Base-by-base conservation (phyloP, 768 basidiomycete species). In the Tephrocybe sp. region DNA sequence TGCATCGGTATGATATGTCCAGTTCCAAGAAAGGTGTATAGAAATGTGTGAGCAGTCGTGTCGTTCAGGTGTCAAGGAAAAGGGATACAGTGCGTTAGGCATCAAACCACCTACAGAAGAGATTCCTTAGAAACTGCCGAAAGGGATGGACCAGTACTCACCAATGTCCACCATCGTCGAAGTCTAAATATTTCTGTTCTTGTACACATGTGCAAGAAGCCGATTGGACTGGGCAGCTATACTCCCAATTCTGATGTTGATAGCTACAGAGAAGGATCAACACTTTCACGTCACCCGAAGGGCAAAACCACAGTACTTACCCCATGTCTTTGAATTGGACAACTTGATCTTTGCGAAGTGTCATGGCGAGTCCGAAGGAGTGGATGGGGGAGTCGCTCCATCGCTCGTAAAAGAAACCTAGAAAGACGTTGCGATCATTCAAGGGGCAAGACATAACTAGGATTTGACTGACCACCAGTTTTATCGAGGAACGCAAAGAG, bases 351-450 rank as follows among this genome's bases (percentile, higher is more conserved):
- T 65, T 64, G 14, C 63, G 55, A 7, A 65, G 55, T 5, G 61
- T 52, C 65, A 67, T 65, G 3, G 65, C 55, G 23, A 65, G 41
- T 22, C 62, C 66, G 47, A 52, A 65, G 4, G 64, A 64, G 45
- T 67, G 66, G 6, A 67, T 51, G 12, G 65, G 64, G 1, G 64
- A 55, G 36, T 67, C 65, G 23, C 62, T 45, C 65, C 65, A 67
- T 32, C 65, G 61, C 51, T 67, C 65, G 33, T 67, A 67, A 38
- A 67, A 67, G 51, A 67, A 64, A 9, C 65, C 65, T 61, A 39
- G n/a, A 39, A 32, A 31, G 32, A 20, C n/a, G 16, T 8, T 12
- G 39, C 7, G 7, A 8, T 12, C 8, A 55, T 32, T 3, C 31
- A 34, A 44, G 35, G 10, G 17, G 11, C 14, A 23, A 26, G 20